Evolutionary conservation across 495 filamentous ascomycete genomes (phyloP).

Genomic region (Parmelia sp.): DNA sequence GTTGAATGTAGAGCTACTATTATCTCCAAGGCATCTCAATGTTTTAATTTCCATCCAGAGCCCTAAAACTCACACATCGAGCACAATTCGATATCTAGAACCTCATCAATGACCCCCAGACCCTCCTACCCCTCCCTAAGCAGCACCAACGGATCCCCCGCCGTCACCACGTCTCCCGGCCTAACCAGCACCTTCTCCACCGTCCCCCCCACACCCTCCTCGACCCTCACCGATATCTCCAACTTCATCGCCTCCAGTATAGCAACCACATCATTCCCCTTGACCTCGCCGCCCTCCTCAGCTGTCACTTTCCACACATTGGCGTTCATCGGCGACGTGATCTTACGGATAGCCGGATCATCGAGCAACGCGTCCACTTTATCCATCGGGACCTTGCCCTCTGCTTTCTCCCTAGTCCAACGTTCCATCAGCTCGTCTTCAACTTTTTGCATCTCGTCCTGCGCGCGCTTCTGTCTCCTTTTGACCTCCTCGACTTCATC

Average conservation of each 20-base stretch:
- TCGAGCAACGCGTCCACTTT: conserved; percentile 38
- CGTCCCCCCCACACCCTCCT: conserved; percentile 26
- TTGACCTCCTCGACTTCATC: conserved; percentile 41
- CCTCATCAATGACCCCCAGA: too few relatives aligned
- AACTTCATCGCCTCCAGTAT: conserved; percentile 55
- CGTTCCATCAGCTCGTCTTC: conserved; percentile 40
- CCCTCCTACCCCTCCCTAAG: conserved; percentile 26
- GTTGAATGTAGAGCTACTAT: too few relatives aligned
- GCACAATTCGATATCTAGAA: too few relatives aligned
- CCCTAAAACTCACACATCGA: too few relatives aligned
- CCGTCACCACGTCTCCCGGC: conserved; percentile 37
- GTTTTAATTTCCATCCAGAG: too few relatives aligned
- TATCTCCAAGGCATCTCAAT: too few relatives aligned
- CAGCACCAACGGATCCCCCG: conserved; percentile 35
- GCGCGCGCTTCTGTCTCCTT: conserved; percentile 37
- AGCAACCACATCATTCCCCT: conserved; percentile 32
- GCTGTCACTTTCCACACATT: conserved; percentile 55
- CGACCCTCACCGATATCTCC: conserved; percentile 41
- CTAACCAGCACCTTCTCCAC: conserved; percentile 40
- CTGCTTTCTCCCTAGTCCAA: conserved; percentile 45
- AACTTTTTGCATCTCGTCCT: conserved; percentile 41
- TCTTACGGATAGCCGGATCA: conserved; percentile 39
- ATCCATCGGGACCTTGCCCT: conserved; percentile 37
- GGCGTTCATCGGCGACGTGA: conserved; percentile 45
- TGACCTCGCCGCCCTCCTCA: conserved; percentile 37